These are phyloP conservation scores for Vicia sativa DNA, from an alignment of 306 rosid species.

Conservation along the genomic window DNA sequence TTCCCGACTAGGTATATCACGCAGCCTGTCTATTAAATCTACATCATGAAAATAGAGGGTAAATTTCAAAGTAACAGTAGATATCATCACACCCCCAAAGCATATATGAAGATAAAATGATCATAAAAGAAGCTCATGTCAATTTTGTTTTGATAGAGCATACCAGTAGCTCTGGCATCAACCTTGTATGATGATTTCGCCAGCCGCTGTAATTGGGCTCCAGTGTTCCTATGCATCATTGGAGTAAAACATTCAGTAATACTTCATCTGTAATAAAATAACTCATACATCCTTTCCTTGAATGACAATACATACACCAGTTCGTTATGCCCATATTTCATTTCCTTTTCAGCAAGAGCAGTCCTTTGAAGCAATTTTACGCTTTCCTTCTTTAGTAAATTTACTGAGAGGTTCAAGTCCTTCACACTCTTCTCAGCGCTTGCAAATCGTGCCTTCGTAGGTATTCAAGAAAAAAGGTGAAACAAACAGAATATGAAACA, in stretches of 20 bases:
- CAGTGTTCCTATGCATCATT: constrained; percentile 61
- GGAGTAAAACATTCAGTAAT: constrained; percentile 28
- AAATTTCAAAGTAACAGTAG: constrained; percentile 20
- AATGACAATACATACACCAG: constrained; percentile 60
- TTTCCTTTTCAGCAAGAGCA: constrained; percentile 78
- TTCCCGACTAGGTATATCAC: constrained; percentile 75
- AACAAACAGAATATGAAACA: constrained; percentile 28
- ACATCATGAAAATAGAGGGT: constrained; percentile 30
- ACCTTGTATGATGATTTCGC: constrained; percentile 64
- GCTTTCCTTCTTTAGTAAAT: constrained; percentile 82
- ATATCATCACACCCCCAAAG: constrained; percentile 18
- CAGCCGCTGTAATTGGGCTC: constrained; percentile 67
- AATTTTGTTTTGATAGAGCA: constrained; percentile 19
- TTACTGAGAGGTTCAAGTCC: constrained; percentile 74
- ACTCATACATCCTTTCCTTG: background rate
- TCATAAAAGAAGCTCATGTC: background rate
- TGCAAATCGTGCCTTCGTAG: constrained; percentile 67
- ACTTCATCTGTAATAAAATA: constrained; percentile 27
- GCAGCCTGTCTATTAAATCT: constrained; percentile 83
- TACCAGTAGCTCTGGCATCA: constrained; percentile 78
- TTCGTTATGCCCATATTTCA: constrained; percentile 73
- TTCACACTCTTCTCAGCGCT: constrained; percentile 77
- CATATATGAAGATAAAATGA: constrained; percentile 9
- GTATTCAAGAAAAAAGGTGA: constrained; percentile 32
- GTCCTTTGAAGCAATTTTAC: constrained; percentile 82